Evolutionary conservation across 1,284 basidiomycete genomes (phyloP).

Genomic region (Irpex sp.): DNA sequence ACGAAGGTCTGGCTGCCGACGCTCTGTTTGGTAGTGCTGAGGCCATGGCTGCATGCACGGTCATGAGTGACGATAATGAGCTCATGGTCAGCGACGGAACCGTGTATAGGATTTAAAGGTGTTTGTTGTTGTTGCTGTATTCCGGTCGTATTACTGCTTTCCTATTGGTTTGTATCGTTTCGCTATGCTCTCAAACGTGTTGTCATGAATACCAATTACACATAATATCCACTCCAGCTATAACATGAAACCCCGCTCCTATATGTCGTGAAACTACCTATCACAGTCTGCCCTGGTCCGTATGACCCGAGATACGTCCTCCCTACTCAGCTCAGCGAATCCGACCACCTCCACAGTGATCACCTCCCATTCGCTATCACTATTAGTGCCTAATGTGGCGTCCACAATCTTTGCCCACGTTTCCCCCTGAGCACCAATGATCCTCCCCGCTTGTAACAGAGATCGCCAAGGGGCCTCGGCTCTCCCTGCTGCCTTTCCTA

Average conservation of each 20-base stretch:
- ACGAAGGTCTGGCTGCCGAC: conserved; percentile 66
- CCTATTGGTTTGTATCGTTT: conserved; percentile 1
- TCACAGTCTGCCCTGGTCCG: conserved; percentile 39
- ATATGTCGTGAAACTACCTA: conserved; percentile 9
- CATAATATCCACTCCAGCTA: neutral
- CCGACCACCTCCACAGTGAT: conserved; percentile 40
- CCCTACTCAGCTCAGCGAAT: conserved; percentile 44
- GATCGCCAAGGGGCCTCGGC: conserved; percentile 65
- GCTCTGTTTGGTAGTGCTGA: conserved; percentile 78
- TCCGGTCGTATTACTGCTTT: conserved; percentile 4
- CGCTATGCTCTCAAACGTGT: neutral
- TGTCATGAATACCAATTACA: conserved; percentile 3
- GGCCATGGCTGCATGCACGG: conserved; percentile 66
- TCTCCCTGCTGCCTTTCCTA: conserved; percentile 29
- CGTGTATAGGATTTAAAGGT: conserved; percentile 62
- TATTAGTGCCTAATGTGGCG: conserved; percentile 38
- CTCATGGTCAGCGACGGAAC: conserved; percentile 84
- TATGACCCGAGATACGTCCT: conserved; percentile 47
- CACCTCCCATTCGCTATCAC: conserved; percentile 33
- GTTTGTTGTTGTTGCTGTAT: neutral
- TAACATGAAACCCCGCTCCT: neutral
- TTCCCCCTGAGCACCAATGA: conserved; percentile 57
- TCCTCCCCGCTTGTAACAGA: conserved; percentile 59
- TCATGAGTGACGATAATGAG: conserved; percentile 82
- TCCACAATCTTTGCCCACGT: conserved; percentile 39